Percentiles rank a stretch among this genome's conserved stretches.
phyloP scores from a whole-genome alignment of 257 asterid species.

The Schizonepeta tenuifolia region DNA sequence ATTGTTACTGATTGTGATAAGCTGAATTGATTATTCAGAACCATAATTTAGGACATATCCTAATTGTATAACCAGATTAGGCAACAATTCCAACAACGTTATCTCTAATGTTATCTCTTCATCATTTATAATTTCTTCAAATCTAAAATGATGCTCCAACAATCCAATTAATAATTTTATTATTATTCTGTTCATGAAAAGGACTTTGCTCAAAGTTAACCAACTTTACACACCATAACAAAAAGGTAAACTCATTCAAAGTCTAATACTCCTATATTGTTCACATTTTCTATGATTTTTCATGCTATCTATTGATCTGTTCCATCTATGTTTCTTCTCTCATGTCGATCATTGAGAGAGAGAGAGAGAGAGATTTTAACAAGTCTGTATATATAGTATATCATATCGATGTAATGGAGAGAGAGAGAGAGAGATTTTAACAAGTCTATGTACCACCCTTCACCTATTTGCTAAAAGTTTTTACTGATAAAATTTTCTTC shows the following conservation, averaged over 20 bases:
- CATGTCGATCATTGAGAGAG: too few relatives aligned
- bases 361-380: too few relatives aligned
- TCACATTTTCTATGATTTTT: background rate
- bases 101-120: constrained; percentile 36
- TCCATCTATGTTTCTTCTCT: background rate
- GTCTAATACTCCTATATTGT: background rate
- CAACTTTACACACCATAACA: background rate
- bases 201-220: constrained; percentile 20
- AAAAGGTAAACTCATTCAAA: background rate
- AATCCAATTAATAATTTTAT: background rate
- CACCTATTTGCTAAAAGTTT: too few relatives aligned
- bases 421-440: too few relatives aligned
- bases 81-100: constrained; percentile 38
- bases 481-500: too few relatives aligned
- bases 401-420: background rate
- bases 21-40: constrained; percentile 23
- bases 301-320: background rate
- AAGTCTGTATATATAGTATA: background rate
- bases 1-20: constrained; percentile 17
- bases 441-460: too few relatives aligned
- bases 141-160: constrained; percentile 33
- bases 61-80: constrained; percentile 46
- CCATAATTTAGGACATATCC: constrained; percentile 31
- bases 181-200: constrained; percentile 29
- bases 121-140: constrained; percentile 32